phyloP scores from a whole-genome alignment of 2,329 filamentous ascomycete genomes.

The Periconia macrospinosa region DNA sequence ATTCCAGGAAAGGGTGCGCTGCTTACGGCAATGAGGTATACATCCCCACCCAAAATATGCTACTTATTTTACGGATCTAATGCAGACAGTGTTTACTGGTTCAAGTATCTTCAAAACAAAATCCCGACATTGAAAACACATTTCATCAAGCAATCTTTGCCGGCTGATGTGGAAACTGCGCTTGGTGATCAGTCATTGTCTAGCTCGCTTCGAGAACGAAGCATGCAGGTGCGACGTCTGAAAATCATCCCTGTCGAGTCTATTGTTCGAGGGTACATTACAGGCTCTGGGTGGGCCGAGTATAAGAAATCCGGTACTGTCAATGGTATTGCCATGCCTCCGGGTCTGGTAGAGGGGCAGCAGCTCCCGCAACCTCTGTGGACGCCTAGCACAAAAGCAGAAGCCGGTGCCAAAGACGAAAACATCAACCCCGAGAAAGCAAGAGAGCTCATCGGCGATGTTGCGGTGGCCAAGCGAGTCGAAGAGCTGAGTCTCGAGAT shows the following conservation, averaged over 20 bases:
- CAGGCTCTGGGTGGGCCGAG: constrained; percentile 81
- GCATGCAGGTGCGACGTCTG: constrained; percentile 76
- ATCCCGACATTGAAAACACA: constrained; percentile 65
- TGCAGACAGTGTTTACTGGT: constrained; percentile 60
- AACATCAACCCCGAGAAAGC: constrained; percentile 75
- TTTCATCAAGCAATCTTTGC: constrained; percentile 62
- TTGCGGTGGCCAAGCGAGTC: constrained; percentile 64
- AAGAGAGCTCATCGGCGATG: constrained; percentile 62
- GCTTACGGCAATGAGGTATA: constrained; percentile 64
- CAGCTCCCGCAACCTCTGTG: constrained; percentile 71
- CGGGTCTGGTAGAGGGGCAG: constrained; percentile 70
- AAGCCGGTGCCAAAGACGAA: constrained; percentile 76
- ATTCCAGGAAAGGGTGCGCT: constrained; percentile 69
- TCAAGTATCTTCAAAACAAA: constrained; percentile 59
- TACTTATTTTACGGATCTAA: constrained; percentile 1
- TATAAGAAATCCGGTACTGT: constrained; percentile 75
- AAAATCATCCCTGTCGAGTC: constrained; percentile 78
- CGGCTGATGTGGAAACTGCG: constrained; percentile 48
- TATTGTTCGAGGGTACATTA: constrained; percentile 89
- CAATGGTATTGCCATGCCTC: constrained; percentile 71
- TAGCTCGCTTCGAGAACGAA: constrained; percentile 61
- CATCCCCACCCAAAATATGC: background rate
- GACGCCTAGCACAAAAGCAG: constrained; percentile 85
- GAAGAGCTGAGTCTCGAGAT: constrained; percentile 66
- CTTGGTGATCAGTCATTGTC: constrained; percentile 26